Base-by-base conservation (phyloP, 2,329 filamentous ascomycete species). In the Penicillium brevicompactum region DNA sequence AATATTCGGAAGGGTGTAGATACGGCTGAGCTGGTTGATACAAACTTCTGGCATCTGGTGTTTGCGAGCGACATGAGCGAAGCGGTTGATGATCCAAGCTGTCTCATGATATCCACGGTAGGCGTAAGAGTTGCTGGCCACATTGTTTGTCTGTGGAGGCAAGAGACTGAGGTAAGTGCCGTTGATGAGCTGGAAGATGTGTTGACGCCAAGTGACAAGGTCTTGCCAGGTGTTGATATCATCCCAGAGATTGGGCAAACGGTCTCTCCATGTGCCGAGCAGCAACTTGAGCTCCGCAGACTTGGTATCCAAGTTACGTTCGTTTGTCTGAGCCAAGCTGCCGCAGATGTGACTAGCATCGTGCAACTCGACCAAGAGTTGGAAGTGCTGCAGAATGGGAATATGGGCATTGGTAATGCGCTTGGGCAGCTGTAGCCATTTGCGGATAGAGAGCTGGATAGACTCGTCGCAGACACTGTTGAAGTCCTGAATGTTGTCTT, bases 151-250 rank as follows among this genome's bases (percentile, higher is more conserved):
- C 67, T 90, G 88, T 16, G 85, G 87, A 1, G 92, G 92, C 38
- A 97, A 79, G 44, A 99, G 83, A 51, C 87, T 85, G 10, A 99
- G 84, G 69, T 99, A 99, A 0, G 92, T 96, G 46, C 85, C 86
- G 72, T 99, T 99, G 77, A 99, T 97, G 22, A 99, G 84, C 54
- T 92, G 89, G 79, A 99, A 99, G 57, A 99, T 97, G 74, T 99
- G 94, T 72, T 99, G 95, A 64, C 94, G 87, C 94, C 94, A 99
- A 1, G 94, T 99, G n/a, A 99, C 94, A 40, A 99, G 80, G 70
- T 99, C 95, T 73, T 99, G 94, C 94, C 94, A 99, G 38, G 94
- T 91, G 61, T 95, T 96, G 74, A 99, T 99, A 72, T 99, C 94
- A 72, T 99, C 94, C 94, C 94, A 99, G 3, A 96, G 89, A 69